Evolutionary conservation across 2,329 filamentous ascomycete species (phyloP), one percentile per base, ranked within the genome.

Genomic region (Ascosphaera apis): DNA sequence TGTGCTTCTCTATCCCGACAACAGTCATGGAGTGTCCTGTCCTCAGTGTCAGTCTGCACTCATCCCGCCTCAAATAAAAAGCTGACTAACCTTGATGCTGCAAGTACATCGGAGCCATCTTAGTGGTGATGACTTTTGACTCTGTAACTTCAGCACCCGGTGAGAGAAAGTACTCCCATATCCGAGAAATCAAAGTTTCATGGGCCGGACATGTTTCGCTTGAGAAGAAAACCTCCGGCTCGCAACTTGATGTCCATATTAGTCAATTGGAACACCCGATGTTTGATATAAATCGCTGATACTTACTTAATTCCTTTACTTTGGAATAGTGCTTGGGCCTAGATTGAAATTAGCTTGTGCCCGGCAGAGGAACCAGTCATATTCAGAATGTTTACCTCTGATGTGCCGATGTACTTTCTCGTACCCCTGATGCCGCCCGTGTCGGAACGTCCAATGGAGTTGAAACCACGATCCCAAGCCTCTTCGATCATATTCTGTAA

Each of bases 371-470:
- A 4, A n/a, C n/a, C n/a, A n/a, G n/a, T n/a, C n/a, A n/a, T n/a
- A n/a, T n/a, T n/a, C 7, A 31, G 8, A 19, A 31, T 7, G 42
- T 51, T 44, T 60, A 80, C 79, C 62, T 95, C 86, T 6, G 81
- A 74, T 1, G 86, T 93, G 12, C 86, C 86, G 45, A 95, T 95
- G 49, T 88, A 95, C 53, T 93, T 95, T 40, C 88, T 70, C 0
- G 84, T 92, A n/a, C 75, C 75, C 42, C 63, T 70, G 42, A 95
- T 78, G 1, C 83, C 82, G 2, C 86, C 86, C 1, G 84, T 93
- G 54, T 95, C 82, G 2, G 69, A 50, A 23, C 80, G 67, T 3
- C 78, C 81, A 32, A 72, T 65, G 2, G 67, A 51, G 46, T 91
- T 88, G 50, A 88, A 81, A 1, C 79, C 83, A 48, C 64, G 65